A percentile compares a stretch with the other conserved stretches of the same genome.
Conservation (phyloP, 2,329 filamentous ascomycete species). For the Alternaria tenuissima region DNA sequence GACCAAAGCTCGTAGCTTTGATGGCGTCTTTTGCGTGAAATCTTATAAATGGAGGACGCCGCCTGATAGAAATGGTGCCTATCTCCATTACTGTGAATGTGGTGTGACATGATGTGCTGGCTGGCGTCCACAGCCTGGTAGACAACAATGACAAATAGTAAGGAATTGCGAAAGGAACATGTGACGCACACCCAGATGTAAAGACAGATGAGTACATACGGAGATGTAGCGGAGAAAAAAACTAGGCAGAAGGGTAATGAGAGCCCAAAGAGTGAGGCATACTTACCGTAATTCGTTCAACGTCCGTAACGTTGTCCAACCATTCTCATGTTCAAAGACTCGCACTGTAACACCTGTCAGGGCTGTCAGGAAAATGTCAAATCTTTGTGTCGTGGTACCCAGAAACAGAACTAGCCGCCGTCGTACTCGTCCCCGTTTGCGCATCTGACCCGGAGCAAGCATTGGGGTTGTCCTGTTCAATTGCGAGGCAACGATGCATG, state of each 20-base stretch:
- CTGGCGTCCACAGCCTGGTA: not conserved
- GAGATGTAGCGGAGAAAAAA: not conserved
- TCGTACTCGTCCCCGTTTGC: slow-evolving; percentile 13
- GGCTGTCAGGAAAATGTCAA: slow-evolving; percentile 28
- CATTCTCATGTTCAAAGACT: slow-evolving; percentile 14
- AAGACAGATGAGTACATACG: not conserved
- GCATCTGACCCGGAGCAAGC: slow-evolving; percentile 20
- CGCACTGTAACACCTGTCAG: slow-evolving; percentile 38
- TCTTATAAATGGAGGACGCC: not conserved
- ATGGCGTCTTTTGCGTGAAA: not conserved
- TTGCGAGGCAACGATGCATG: slow-evolving; percentile 14
- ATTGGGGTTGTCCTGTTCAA: slow-evolving; percentile 1
- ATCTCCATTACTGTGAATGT: not conserved
- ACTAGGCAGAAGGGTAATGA: not conserved
- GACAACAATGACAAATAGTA: not conserved
- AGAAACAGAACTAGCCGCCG: not conserved
- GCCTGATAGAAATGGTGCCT: not conserved
- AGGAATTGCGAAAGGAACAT: not conserved
- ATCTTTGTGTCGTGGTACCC: slow-evolving; percentile 17
- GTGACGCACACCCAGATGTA: not conserved
- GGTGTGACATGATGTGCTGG: slow-evolving; percentile 8
- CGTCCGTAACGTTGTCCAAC: not conserved
- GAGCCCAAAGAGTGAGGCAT: not conserved
- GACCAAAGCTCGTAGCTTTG: not conserved
- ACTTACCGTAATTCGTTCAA: not conserved